Evolutionary conservation across 2,329 filamentous ascomycete species (phyloP).

Genomic region (Pseudocercospora macadamiae): DNA sequence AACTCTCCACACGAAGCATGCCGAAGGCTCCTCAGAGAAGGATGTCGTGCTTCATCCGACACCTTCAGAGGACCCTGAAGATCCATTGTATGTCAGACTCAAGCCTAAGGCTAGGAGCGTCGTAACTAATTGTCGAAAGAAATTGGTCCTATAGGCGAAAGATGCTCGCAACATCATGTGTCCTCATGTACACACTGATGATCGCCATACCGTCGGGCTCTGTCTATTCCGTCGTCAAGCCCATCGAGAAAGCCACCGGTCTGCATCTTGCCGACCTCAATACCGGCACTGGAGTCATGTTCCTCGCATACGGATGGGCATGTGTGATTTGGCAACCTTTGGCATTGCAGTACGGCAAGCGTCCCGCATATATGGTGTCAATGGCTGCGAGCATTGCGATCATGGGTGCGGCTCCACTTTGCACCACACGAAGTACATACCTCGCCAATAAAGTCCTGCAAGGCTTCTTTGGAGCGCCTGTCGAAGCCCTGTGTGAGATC

Average conservation of each 20-base stretch:
- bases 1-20: conserved; percentile 41
- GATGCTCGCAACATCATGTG: conserved; percentile 44
- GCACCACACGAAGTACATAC: conserved; percentile 50
- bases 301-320: conserved; percentile 54
- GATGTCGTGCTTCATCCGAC: conserved; percentile 46
- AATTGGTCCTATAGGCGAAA: conserved; percentile 52
- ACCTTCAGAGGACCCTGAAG: conserved; percentile 50
- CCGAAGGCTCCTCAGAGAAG: conserved; percentile 34
- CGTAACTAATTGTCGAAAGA: neutral
- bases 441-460: conserved; percentile 52
- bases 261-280: conserved; percentile 50
- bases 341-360: conserved; percentile 55
- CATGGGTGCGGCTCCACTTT: conserved; percentile 49
- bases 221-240: conserved; percentile 54
- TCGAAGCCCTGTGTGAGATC: conserved; percentile 52
- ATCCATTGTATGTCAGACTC: conserved; percentile 35
- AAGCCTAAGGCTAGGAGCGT: neutral
- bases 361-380: conserved; percentile 51
- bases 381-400: conserved; percentile 45
- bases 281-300: conserved; percentile 56
- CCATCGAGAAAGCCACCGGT: conserved; percentile 52
- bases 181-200: conserved; percentile 50
- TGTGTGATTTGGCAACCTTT: conserved; percentile 57
- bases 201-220: conserved; percentile 52
- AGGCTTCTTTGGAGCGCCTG: conserved; percentile 52